phyloP scores from a whole-genome alignment of 768 basidiomycete species.

The Russula sp. region DNA sequence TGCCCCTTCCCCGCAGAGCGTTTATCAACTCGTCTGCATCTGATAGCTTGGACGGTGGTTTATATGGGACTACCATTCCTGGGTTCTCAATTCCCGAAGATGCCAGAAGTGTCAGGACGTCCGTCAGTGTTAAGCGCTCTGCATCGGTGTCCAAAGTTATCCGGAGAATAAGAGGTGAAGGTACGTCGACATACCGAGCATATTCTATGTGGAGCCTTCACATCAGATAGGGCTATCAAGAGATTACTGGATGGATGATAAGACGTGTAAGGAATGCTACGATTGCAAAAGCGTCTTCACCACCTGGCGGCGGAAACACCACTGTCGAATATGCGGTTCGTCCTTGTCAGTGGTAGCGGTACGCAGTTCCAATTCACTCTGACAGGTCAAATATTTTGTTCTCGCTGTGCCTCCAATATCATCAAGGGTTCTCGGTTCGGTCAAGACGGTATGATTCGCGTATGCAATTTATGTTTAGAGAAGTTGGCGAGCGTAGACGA shows the following conservation, averaged over 20 bases:
- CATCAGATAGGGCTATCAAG: constrained; percentile 61
- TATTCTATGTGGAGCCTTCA: background rate
- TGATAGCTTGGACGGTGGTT: constrained; percentile 49
- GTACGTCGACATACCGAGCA: constrained; percentile 31
- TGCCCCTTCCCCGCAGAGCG: constrained; percentile 45
- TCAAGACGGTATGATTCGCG: constrained; percentile 89
- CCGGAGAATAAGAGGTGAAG: constrained; percentile 84
- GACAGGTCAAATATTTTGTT: constrained; percentile 95
- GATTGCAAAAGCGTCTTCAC: constrained; percentile 94
- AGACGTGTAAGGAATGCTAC: constrained; percentile 91
- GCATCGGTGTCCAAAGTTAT: constrained; percentile 90
- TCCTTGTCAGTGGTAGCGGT: constrained; percentile 3
- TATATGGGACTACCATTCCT: constrained; percentile 73
- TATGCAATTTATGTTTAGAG: constrained; percentile 93
- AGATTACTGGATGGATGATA: constrained; percentile 99
- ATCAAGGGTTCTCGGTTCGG: constrained; percentile 93
- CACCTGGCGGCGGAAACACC: constrained; percentile 91
- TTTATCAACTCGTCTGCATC: constrained; percentile 44
- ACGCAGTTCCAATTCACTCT: background rate
- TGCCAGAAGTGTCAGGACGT: constrained; percentile 76
- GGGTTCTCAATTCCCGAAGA: constrained; percentile 92
- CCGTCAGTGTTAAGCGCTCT: constrained; percentile 61
- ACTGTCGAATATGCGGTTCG: constrained; percentile 93
- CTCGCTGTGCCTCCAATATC: constrained; percentile 92
- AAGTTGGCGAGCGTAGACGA: constrained; percentile 83